Evolutionary conservation across 192 early-diverging fungal species (phyloP).

Genomic region (Umbelopsis ramanniana): DNA sequence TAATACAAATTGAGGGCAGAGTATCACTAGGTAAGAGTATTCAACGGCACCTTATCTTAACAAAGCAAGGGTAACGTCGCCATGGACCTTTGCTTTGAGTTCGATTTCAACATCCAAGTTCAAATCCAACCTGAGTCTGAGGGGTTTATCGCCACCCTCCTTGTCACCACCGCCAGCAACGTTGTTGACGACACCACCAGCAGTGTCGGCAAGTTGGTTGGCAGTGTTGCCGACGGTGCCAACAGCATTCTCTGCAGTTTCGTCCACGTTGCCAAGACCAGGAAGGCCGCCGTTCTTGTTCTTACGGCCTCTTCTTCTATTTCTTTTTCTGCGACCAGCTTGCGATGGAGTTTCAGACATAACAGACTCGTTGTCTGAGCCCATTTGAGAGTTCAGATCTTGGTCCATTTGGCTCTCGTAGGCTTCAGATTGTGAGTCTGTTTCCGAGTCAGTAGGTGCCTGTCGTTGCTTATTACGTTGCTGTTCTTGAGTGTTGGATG

Average conservation of each 20-base stretch:
- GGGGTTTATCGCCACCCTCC: slow-evolving; percentile 17
- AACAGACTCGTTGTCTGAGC: background rate
- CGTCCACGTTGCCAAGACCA: background rate
- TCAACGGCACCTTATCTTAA: background rate
- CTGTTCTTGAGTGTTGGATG: slow-evolving; percentile 4
- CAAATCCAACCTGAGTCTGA: slow-evolving; percentile 28
- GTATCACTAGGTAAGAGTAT: too few species aligned
- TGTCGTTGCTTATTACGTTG: background rate
- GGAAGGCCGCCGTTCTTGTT: background rate
- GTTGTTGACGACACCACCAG: background rate
- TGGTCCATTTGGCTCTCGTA: background rate
- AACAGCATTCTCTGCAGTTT: slow-evolving; percentile 8
- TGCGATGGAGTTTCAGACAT: background rate
- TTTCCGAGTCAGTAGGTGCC: background rate
- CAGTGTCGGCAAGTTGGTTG: slow-evolving; percentile 17
- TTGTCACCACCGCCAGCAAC: slow-evolving; percentile 4
- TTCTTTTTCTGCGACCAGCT: slow-evolving; percentile 8
- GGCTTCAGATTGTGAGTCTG: slow-evolving; percentile 5
- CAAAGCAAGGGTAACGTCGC: slow-evolving; percentile 31
- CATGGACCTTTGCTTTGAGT: slow-evolving; percentile 30
- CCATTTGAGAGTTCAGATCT: background rate
- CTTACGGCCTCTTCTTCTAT: background rate
- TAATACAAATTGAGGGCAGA: too few species aligned
- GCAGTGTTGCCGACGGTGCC: slow-evolving; percentile 24
- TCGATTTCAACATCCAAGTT: slow-evolving; percentile 32